These are phyloP conservation scores for Nemania diffusa DNA, from an alignment of 2,329 filamentous ascomycete species.

Conservation along the genomic window DNA sequence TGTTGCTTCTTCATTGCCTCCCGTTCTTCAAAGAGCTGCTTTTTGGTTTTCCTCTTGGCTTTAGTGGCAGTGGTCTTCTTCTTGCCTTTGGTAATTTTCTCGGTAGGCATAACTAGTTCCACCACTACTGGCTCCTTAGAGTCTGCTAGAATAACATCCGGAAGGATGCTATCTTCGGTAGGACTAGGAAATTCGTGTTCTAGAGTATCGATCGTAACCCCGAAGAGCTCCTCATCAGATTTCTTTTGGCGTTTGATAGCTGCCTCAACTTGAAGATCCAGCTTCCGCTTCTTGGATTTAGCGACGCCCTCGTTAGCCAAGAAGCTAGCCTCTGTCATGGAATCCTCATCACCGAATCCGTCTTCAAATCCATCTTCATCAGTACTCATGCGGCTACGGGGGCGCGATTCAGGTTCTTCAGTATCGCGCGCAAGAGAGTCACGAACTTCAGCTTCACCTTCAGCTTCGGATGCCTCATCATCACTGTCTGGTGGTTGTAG, in stretches of 20 bases:
- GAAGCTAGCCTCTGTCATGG: constrained; percentile 78
- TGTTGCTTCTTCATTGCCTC: constrained; percentile 74
- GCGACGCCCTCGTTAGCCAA: constrained; percentile 66
- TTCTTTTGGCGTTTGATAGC: constrained; percentile 85
- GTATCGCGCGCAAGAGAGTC: constrained; percentile 76
- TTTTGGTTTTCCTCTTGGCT: constrained; percentile 67
- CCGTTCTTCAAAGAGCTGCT: constrained; percentile 53
- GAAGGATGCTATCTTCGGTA: constrained; percentile 61
- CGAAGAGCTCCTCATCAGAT: constrained; percentile 80
- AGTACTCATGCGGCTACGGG: constrained; percentile 77
- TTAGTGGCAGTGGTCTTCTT: constrained; percentile 63
- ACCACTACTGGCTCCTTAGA: constrained; percentile 58
- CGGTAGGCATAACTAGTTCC: constrained; percentile 57
- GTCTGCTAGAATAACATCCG: constrained; percentile 59
- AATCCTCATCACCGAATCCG: constrained; percentile 68
- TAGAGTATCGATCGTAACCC: constrained; percentile 66
- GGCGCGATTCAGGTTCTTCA: constrained; percentile 85
- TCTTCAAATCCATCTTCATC: constrained; percentile 67
- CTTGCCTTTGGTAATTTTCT: constrained; percentile 59
- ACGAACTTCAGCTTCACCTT: constrained; percentile 63
- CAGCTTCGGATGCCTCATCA: constrained; percentile 86
- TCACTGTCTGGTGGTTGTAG: constrained; percentile 79
- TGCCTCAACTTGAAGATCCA: constrained; percentile 74
- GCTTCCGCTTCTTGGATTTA: constrained; percentile 76
- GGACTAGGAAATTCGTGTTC: constrained; percentile 60